phyloP scores from a whole-genome alignment of 208 protist species.

The Paratrypanosoma confusum region DNA sequence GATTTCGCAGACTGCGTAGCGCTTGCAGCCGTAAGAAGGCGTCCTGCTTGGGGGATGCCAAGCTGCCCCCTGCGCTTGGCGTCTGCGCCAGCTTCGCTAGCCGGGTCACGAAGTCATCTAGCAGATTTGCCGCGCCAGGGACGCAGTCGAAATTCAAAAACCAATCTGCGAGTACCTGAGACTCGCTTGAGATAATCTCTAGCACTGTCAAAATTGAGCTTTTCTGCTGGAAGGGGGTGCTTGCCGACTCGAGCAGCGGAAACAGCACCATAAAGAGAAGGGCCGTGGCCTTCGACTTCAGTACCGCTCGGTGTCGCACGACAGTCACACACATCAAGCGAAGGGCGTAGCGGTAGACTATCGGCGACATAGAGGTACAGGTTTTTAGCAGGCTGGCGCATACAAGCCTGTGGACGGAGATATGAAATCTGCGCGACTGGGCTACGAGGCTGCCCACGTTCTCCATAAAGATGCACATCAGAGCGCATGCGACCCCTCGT shows the following conservation, averaged over 20 bases:
- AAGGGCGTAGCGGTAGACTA: neutral
- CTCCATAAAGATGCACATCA: too few species aligned
- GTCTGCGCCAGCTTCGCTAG: slow-evolving; percentile 8
- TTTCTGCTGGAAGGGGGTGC: slow-evolving; percentile 6
- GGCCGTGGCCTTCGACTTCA: slow-evolving; percentile 10
- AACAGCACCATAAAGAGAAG: slow-evolving; percentile 7
- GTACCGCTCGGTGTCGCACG: neutral
- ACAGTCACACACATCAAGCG: slow-evolving; percentile 1
- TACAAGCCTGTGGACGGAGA: too few species aligned
- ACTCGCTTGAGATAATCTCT: slow-evolving; percentile 2
- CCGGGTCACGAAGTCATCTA: slow-evolving; percentile 4
- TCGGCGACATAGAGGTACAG: too few species aligned
- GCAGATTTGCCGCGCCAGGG: slow-evolving; percentile 2
- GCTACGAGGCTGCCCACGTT: too few species aligned
- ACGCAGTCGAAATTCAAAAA: slow-evolving; percentile 16
- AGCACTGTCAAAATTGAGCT: slow-evolving; percentile 6
- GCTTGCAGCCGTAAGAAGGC: neutral
- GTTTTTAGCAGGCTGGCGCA: too few species aligned
- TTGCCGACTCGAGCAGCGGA: slow-evolving; percentile 6
- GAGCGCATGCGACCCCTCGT: too few species aligned
- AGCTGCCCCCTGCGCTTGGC: neutral
- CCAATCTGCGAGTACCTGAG: slow-evolving; percentile 7
- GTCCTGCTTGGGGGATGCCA: neutral
- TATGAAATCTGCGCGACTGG: too few species aligned
- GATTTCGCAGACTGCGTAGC: neutral